phyloP scores from a whole-genome alignment of 176 grass and related monocot species.

The Oryza coarctata region DNA sequence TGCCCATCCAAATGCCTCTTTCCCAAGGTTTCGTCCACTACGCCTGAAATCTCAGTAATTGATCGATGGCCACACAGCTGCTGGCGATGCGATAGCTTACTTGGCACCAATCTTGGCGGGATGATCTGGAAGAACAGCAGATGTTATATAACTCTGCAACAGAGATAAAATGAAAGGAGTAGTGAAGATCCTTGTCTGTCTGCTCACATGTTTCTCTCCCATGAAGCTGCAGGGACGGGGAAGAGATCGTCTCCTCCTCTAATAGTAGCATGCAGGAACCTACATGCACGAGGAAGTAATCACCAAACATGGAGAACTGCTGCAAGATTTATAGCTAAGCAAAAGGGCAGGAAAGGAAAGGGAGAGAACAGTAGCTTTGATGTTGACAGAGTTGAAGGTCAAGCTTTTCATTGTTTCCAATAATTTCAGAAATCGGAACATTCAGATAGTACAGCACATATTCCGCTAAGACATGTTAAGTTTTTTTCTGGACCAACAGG shows the following conservation, averaged over 20 bases:
- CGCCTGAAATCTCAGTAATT: constrained; percentile 50
- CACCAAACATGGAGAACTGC: constrained; percentile 38
- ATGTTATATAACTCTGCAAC: constrained; percentile 24
- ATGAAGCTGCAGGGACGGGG: constrained; percentile 38
- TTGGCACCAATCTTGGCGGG: constrained; percentile 57
- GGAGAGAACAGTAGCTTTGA: constrained; percentile 44
- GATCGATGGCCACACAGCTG: constrained; percentile 39
- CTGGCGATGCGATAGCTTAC: constrained; percentile 57
- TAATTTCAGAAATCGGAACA: constrained; percentile 16
- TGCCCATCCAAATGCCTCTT: constrained; percentile 39
- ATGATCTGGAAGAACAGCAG: constrained; percentile 56
- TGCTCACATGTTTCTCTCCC: constrained; percentile 52
- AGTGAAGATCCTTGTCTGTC: constrained; percentile 26
- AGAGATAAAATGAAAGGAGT: constrained; percentile 16
- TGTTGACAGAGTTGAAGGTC: constrained; percentile 50
- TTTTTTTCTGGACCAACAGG: constrained; percentile 40
- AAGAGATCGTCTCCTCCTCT: constrained; percentile 26
- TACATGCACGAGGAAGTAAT: constrained; percentile 46
- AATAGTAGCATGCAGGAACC: constrained; percentile 39
- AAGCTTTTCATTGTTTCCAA: constrained; percentile 24
- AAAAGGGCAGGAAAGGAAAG: constrained; percentile 41
- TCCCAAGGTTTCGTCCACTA: constrained; percentile 46
- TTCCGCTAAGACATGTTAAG: constrained; percentile 29
- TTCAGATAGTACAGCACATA: constrained; percentile 13
- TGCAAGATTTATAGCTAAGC: constrained; percentile 55